A percentile compares a stretch with the other conserved stretches of the same genome.
Evolutionary conservation across 179 eudicot genomes (phyloP).

Genomic region (Dionaea muscipula): DNA sequence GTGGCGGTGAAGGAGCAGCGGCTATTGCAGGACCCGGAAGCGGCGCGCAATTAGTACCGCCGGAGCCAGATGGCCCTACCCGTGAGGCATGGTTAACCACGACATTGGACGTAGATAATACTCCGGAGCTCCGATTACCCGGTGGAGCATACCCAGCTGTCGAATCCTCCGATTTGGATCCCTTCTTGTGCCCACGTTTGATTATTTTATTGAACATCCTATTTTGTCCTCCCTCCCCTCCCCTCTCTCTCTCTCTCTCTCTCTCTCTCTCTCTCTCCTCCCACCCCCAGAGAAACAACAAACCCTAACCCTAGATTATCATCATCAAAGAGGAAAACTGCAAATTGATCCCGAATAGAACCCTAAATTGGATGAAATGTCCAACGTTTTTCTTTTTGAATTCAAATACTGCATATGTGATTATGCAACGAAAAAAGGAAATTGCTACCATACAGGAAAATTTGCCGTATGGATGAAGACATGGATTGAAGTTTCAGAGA

Average conservation of each 20-base stretch:
- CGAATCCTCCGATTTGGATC: conserved; percentile 19
- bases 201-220: conserved; percentile 36
- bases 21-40: conserved; percentile 8
- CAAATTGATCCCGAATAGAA: conserved; percentile 5
- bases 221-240: conserved; percentile 3
- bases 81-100: conserved; percentile 63
- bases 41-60: conserved; percentile 17
- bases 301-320: conserved; percentile 26
- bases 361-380: conserved; percentile 8
- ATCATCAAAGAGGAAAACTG: neutral
- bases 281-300: conserved; percentile 1
- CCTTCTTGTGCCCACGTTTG: conserved; percentile 29
- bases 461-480: too few relatives aligned
- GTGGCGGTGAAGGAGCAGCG: conserved; percentile 9
- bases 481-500: conserved; percentile 1
- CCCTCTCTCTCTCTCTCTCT: neutral
- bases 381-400: conserved; percentile 5
- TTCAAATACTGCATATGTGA: conserved; percentile 6
- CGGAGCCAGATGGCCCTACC: conserved; percentile 23
- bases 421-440: too few relatives aligned
- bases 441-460: too few relatives aligned
- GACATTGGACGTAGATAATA: conserved; percentile 9
- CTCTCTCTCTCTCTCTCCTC: neutral
- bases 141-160: neutral
- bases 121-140: conserved; percentile 13